Conservation (phyloP, 164 flowering plant genomes). For the Cinnamomum micranthum region DNA sequence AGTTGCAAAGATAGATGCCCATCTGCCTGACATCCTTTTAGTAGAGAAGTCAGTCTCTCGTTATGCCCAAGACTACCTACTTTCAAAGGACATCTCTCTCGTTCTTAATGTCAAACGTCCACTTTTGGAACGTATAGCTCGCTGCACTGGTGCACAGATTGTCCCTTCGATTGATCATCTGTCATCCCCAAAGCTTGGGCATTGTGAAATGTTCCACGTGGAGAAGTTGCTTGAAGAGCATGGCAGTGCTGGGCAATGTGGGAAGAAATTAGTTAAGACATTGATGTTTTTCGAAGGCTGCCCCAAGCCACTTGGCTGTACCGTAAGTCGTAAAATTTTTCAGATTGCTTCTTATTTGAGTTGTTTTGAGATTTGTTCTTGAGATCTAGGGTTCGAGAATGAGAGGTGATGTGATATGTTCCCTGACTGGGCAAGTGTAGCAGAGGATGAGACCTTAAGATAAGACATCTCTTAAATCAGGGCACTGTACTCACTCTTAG, state of each 20-base stretch:
- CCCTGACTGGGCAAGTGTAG: no score
- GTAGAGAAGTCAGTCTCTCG: slow-evolving; percentile 97
- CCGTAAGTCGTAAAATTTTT: slow-evolving; percentile 49
- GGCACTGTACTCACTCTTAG: no score
- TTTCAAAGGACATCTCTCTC: slow-evolving; percentile 84
- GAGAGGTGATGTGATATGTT: no score
- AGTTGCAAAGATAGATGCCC: slow-evolving; percentile 82
- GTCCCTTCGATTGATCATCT: slow-evolving; percentile 93
- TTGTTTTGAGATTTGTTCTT: no score
- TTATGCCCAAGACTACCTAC: slow-evolving; percentile 85
- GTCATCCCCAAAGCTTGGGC: slow-evolving; percentile 69
- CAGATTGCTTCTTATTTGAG: background rate
- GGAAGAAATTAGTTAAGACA: slow-evolving; percentile 76
- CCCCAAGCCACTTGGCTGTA: slow-evolving; percentile 88
- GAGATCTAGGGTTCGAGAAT: no score
- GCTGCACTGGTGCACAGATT: slow-evolving; percentile 89
- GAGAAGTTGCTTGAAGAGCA: slow-evolving; percentile 75
- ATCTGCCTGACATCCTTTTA: slow-evolving; percentile 77
- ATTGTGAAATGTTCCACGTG: slow-evolving; percentile 75
- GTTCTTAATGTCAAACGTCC: slow-evolving; percentile 88
- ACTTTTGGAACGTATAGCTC: slow-evolving; percentile 90
- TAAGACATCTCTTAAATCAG: no score
- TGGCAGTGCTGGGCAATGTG: slow-evolving; percentile 79
- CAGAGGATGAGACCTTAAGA: no score
- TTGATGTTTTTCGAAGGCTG: slow-evolving; percentile 93